Conservation (phyloP, 2,329 filamentous ascomycete genomes). For the Phyllosticta paracitricarpa region DNA sequence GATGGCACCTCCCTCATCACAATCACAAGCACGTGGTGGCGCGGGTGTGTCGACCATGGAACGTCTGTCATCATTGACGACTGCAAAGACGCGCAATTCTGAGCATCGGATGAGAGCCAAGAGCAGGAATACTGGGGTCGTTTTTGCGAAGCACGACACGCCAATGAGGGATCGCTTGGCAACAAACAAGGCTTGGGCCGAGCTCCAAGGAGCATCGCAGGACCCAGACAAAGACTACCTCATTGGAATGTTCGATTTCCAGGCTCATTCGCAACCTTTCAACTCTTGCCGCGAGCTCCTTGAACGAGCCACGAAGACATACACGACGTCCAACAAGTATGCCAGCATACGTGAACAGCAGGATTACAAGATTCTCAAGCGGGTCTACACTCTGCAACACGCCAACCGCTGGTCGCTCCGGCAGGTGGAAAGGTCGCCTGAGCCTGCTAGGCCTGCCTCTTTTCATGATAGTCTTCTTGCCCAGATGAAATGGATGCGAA, state of each 20-base stretch:
- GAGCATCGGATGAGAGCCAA: slow-evolving; percentile 36
- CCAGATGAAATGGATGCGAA: slow-evolving; percentile 97
- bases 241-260: slow-evolving; percentile 49
- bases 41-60: no score
- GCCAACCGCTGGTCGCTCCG: slow-evolving; percentile 86
- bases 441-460: slow-evolving; percentile 64
- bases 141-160: slow-evolving; percentile 59
- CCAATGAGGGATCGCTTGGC: slow-evolving; percentile 5
- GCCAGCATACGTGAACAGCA: slow-evolving; percentile 77
- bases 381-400: slow-evolving; percentile 85
- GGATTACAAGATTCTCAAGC: slow-evolving; percentile 73
- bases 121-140: slow-evolving; percentile 61
- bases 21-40: no score
- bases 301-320: slow-evolving; percentile 75
- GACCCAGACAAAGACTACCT: slow-evolving; percentile 48
- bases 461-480: slow-evolving; percentile 82
- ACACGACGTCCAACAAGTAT: slow-evolving; percentile 76
- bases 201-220: slow-evolving; percentile 36
- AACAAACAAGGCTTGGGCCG: slow-evolving; percentile 26
- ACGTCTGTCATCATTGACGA: background rate
- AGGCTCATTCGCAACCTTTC: slow-evolving; percentile 45
- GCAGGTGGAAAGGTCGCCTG: slow-evolving; percentile 74
- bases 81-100: background rate
- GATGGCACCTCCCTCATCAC: background rate
- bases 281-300: slow-evolving; percentile 53